Percentiles rank a stretch among this genome's conserved stretches.
These are phyloP conservation scores for Agaricus sinodeliciosus DNA, from an alignment of 768 basidiomycete species.

Conservation along the genomic window DNA sequence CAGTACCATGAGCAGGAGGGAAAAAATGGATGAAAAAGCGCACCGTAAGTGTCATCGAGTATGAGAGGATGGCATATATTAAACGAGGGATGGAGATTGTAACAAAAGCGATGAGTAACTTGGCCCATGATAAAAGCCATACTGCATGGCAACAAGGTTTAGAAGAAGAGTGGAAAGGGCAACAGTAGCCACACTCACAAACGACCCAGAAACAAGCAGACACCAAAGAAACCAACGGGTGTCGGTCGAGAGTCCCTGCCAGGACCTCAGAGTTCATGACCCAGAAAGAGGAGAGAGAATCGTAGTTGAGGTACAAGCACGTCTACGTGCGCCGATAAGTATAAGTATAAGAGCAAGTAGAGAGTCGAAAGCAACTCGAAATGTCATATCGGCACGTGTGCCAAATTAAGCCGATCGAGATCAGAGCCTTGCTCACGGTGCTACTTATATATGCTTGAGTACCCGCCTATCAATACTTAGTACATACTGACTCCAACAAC, in stretches of 20 bases:
- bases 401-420: neutral
- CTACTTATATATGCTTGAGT: too few species aligned
- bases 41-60: conserved; percentile 86
- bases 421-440: too few species aligned
- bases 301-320: conserved; percentile 6
- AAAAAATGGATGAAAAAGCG: conserved; percentile 15
- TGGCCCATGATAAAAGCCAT: conserved; percentile 77
- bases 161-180: neutral
- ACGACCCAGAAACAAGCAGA: conserved; percentile 85
- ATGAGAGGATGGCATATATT: conserved; percentile 75
- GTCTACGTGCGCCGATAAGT: conserved; percentile 9
- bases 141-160: conserved; percentile 33
- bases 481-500: too few species aligned
- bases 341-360: neutral
- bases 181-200: conserved; percentile 38
- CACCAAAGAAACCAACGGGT: conserved; percentile 70
- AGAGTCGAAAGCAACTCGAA: neutral
- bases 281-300: neutral
- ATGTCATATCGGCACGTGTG: conserved; percentile 10
- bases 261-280: conserved; percentile 32
- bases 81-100: conserved; percentile 79
- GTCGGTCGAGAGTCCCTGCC: conserved; percentile 35
- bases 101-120: conserved; percentile 64
- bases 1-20: neutral
- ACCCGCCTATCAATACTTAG: too few species aligned